phyloP scores from a whole-genome alignment of 495 filamentous ascomycete species.

The Penicillium herquei region DNA sequence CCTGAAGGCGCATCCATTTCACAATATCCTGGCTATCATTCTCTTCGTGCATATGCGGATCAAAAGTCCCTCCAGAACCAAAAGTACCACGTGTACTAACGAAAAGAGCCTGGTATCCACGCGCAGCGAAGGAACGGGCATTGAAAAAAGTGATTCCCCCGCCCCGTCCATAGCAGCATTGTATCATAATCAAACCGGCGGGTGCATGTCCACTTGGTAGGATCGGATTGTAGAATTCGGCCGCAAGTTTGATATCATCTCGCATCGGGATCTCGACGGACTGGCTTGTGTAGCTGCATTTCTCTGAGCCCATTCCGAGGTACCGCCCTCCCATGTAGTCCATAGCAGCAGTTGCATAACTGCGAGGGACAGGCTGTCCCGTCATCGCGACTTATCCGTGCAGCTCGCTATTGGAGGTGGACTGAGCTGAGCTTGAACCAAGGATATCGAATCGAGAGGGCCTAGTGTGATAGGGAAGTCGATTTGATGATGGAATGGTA shows the following conservation, averaged over 20 bases:
- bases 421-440: no score
- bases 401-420: background rate
- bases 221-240: slow-evolving; percentile 28
- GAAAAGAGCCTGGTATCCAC: slow-evolving; percentile 31
- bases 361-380: slow-evolving; percentile 9
- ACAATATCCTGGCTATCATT: slow-evolving; percentile 31
- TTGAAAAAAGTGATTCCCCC: slow-evolving; percentile 17
- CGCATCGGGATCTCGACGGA: slow-evolving; percentile 23
- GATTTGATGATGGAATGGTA: no score
- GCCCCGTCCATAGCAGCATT: slow-evolving; percentile 25
- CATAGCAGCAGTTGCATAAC: slow-evolving; percentile 7
- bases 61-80: slow-evolving; percentile 24
- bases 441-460: no score
- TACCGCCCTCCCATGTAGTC: slow-evolving; percentile 15
- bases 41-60: slow-evolving; percentile 16
- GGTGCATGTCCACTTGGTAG: slow-evolving; percentile 8
- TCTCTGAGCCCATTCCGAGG: slow-evolving; percentile 9
- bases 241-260: slow-evolving; percentile 26
- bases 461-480: no score
- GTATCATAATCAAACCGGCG: slow-evolving; percentile 21
- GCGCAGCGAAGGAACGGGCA: slow-evolving; percentile 26
- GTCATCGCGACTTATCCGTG: slow-evolving; percentile 1
- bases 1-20: slow-evolving; percentile 33
- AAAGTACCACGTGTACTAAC: slow-evolving; percentile 28
- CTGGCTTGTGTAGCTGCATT: slow-evolving; percentile 25